A percentile compares a stretch with the other conserved stretches of the same genome.
Conservation (phyloP, 2,329 filamentous ascomycete genomes). For the Diaporthe capsici region DNA sequence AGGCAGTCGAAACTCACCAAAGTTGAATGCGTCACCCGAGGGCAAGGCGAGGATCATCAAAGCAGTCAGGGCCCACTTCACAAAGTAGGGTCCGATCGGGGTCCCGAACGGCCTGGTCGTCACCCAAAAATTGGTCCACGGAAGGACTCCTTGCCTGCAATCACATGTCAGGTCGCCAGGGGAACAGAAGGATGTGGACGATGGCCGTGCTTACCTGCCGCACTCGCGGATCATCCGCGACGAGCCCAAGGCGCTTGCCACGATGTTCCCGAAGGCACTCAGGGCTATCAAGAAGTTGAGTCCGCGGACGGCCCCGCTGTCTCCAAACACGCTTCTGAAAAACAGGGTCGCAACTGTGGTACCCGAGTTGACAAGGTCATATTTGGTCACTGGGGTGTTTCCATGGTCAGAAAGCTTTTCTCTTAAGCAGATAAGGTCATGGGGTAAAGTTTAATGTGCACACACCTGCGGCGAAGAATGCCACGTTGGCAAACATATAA, state of each 20-base stretch:
- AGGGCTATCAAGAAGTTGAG: constrained; percentile 71
- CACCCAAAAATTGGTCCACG: constrained; percentile 71
- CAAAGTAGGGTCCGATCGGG: constrained; percentile 69
- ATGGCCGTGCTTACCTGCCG: constrained; percentile 56
- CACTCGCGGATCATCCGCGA: constrained; percentile 72
- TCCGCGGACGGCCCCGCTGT: constrained; percentile 58
- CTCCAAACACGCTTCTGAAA: constrained; percentile 71
- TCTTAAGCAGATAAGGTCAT: too few relatives aligned
- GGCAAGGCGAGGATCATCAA: constrained; percentile 73
- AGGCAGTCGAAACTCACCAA: constrained; percentile 54
- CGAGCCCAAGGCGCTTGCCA: constrained; percentile 68
- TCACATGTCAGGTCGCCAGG: neutral
- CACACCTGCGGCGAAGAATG: constrained; percentile 67
- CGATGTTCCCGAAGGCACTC: constrained; percentile 70
- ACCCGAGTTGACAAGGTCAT: constrained; percentile 65
- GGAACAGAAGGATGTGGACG: fast-evolving
- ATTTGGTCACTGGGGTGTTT: constrained; percentile 58
- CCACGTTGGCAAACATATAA: constrained; percentile 72
- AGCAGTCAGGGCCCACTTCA: constrained; percentile 70
- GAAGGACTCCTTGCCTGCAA: constrained; percentile 68
- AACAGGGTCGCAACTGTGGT: constrained; percentile 65
- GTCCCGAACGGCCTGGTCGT: constrained; percentile 75
- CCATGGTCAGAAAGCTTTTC: neutral
- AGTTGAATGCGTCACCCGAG: constrained; percentile 75
- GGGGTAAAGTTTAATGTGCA: neutral